Percentiles rank a stretch among this genome's conserved stretches.
Evolutionary conservation across 306 rosid genomes (phyloP).

Genomic region (Quercus gilva): DNA sequence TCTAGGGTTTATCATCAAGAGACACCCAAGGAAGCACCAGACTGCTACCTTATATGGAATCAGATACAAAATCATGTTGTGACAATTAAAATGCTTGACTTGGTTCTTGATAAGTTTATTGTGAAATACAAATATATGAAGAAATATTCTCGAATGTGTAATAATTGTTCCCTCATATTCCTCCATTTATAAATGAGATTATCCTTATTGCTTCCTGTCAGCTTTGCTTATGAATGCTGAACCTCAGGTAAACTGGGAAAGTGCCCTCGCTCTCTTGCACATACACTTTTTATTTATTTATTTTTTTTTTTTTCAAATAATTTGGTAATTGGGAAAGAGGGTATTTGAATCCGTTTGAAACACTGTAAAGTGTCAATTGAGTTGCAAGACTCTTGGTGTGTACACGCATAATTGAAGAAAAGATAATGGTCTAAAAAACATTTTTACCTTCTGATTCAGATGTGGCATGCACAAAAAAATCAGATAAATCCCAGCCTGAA

Average conservation of each 20-base stretch:
- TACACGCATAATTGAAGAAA: neutral
- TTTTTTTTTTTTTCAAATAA: too few species aligned
- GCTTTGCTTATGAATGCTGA: neutral
- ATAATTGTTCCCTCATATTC: constrained; percentile 28
- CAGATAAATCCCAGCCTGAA: neutral
- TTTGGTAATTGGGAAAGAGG: too few species aligned
- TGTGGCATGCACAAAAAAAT: neutral
- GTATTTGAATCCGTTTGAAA: too few species aligned
- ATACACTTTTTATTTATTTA: neutral
- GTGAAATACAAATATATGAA: constrained; percentile 58
- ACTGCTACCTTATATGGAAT: constrained; percentile 45
- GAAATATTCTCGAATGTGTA: constrained; percentile 44
- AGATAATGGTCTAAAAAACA: neutral
- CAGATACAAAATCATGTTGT: constrained; percentile 53
- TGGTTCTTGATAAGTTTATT: constrained; percentile 58
- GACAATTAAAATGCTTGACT: constrained; percentile 61
- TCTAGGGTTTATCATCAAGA: constrained; percentile 45
- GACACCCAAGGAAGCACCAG: constrained; percentile 66
- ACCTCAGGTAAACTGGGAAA: neutral
- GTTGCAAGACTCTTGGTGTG: too few species aligned
- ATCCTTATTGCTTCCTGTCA: neutral
- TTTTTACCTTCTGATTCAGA: neutral
- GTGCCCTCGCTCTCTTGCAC: neutral
- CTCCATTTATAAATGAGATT: constrained; percentile 19
- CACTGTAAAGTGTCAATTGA: too few species aligned